These are phyloP conservation scores for Rosa persica DNA, from an alignment of 306 rosid species.

Conservation along the genomic window DNA sequence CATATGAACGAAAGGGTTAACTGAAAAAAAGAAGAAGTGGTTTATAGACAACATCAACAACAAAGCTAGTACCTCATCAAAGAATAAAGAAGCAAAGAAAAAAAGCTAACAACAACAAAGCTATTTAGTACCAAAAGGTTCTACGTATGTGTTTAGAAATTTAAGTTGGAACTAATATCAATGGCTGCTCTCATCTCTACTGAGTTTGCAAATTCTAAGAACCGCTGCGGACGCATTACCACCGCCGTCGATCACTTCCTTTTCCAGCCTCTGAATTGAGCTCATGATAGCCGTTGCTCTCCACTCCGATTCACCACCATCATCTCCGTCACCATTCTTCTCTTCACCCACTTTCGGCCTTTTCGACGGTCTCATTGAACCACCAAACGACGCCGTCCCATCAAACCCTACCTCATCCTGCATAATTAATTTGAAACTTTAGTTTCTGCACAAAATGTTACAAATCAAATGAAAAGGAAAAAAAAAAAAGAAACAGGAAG, in stretches of 20 bases:
- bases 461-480: background rate
- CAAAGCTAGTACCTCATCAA: background rate
- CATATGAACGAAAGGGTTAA: background rate
- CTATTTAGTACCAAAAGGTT: background rate
- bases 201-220: conserved; percentile 35
- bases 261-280: conserved; percentile 33
- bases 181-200: conserved; percentile 40
- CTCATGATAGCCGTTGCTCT: conserved; percentile 31
- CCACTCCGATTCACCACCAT: conserved; percentile 1
- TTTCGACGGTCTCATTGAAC: conserved; percentile 30
- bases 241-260: conserved; percentile 7
- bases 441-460: conserved; percentile 9
- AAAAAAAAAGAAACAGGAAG: background rate
- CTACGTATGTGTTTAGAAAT: background rate
- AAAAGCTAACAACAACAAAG: background rate
- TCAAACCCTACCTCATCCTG: conserved; percentile 38
- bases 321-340: background rate
- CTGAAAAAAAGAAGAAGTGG: background rate
- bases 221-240: conserved; percentile 32
- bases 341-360: conserved; percentile 23
- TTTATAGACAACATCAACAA: background rate
- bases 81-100: background rate
- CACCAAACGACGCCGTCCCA: conserved; percentile 26
- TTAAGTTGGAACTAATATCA: background rate
- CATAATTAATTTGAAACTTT: background rate